Evolutionary conservation across 1,139 yeast species (phyloP), one percentile per base, ranked within the genome.

Genomic region (Diutina sp.): DNA sequence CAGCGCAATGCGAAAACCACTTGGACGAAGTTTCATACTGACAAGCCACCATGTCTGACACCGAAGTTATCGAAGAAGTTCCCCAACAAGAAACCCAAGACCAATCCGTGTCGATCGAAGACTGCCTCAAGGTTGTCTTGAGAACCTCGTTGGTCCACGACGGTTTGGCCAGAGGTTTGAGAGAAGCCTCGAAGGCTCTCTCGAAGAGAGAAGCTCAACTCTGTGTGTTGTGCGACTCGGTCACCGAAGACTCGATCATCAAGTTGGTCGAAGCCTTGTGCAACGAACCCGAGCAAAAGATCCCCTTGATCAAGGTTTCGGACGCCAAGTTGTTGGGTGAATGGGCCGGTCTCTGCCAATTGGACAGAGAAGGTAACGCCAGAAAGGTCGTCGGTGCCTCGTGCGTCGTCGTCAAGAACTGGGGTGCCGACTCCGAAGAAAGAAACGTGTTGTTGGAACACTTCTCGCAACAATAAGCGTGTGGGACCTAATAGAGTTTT

Each of bases 301-400:
- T 93, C 69, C 98, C 99, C 72, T 85, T 93, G 78, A 88, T 95
- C 86, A 93, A 93, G 88, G 98, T 93, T 69, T 90, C 98, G 69
- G 99, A 95, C 76, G 97, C 98, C 75, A 93, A 93, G 87, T 90
- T 90, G 83, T 87, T 93, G 75, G 99, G 99, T 85, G 98, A 93
- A 84, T 93, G 99, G 99, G 99, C 98, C 73, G 99, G 99, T 86
- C 85, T 93, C 70, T 95, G 97, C 83, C 93, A 90, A 83, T 87
- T 93, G 72, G 99, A 93, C 95, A 90, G 97, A 83, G 99, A 93
- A 73, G 99, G 99, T 82, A 90, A 91, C 85, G 97, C 98, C 82
- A 90, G 98, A 85, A 93, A 93, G 90, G 98, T 93, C 72, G 99
- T 95, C 77, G 99, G 98, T 82, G 96, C 97, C 79, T 91, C 98